A percentile compares a stretch with the other conserved stretches of the same genome.
Evolutionary conservation across 495 filamentous ascomycete genomes (phyloP).

Genomic region (Penicillium simplicissimum): DNA sequence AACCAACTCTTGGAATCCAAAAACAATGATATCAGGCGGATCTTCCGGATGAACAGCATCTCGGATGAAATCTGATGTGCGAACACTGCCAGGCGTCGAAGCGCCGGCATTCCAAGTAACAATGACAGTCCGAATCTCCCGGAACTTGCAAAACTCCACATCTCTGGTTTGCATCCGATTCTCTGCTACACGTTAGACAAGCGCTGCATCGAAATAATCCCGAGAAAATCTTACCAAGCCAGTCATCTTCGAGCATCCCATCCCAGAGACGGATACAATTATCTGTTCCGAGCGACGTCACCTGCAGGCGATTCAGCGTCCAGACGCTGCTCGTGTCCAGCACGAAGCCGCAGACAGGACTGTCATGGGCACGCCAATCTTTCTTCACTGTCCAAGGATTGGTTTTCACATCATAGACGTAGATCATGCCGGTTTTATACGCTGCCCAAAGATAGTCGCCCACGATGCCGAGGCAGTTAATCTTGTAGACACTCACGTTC

Average conservation of each 20-base stretch:
- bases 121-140: slow-evolving; percentile 73
- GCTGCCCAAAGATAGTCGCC: slow-evolving; percentile 89
- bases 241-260: slow-evolving; percentile 89
- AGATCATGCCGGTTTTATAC: slow-evolving; percentile 93
- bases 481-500: slow-evolving; percentile 90
- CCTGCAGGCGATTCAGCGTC: slow-evolving; percentile 80
- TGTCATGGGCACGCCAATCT: slow-evolving; percentile 89
- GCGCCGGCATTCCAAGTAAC: slow-evolving; percentile 98
- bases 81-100: slow-evolving; percentile 77
- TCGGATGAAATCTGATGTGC: slow-evolving; percentile 74
- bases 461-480: slow-evolving; percentile 82
- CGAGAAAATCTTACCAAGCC: slow-evolving; percentile 62
- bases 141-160: slow-evolving; percentile 77
- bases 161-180: slow-evolving; percentile 81
- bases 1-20: slow-evolving; percentile 97
- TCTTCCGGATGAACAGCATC: slow-evolving; percentile 68
- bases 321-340: slow-evolving; percentile 83
- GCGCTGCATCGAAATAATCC: not conserved
- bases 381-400: slow-evolving; percentile 89
- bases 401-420: slow-evolving; percentile 81
- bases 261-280: slow-evolving; percentile 88
- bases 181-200: slow-evolving; percentile 53
- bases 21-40: slow-evolving; percentile 86
- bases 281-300: slow-evolving; percentile 86
- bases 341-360: slow-evolving; percentile 72